A percentile compares a stretch with the other conserved stretches of the same genome.
phyloP scores from a whole-genome alignment of 768 basidiomycete species.

The Kwoniella sp. region DNA sequence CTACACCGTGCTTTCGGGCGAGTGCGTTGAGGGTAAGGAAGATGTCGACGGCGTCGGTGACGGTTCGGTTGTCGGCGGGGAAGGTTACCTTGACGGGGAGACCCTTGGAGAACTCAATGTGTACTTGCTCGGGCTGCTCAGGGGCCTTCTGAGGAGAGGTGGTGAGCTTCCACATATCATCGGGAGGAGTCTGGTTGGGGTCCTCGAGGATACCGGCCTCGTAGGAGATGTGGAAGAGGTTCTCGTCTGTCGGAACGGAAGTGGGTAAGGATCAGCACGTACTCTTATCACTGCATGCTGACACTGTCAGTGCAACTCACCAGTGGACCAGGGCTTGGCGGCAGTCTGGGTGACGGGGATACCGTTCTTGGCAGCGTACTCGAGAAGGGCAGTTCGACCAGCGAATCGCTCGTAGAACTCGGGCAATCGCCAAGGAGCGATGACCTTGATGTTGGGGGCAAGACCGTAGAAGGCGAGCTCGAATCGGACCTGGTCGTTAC shows the following conservation, averaged over 20 bases:
- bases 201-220: conserved; percentile 99
- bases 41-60: conserved; percentile 92
- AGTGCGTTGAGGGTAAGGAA: conserved; percentile 89
- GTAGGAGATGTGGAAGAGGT: conserved; percentile 99
- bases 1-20: conserved; percentile 91
- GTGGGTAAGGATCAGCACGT: neutral
- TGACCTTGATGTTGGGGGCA: conserved; percentile 97
- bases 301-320: conserved; percentile 37
- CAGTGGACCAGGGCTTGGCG: conserved; percentile 96
- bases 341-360: conserved; percentile 95
- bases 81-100: conserved; percentile 81
- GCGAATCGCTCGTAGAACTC: conserved; percentile 98
- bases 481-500: conserved; percentile 99
- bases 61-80: conserved; percentile 60
- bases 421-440: conserved; percentile 96
- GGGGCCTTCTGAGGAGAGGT: conserved; percentile 80
- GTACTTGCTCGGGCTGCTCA: conserved; percentile 71
- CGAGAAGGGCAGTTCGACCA: conserved; percentile 88
- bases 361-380: conserved; percentile 79
- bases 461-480: conserved; percentile 98
- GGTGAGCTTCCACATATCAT: conserved; percentile 99
- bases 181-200: conserved; percentile 88
- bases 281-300: neutral
- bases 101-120: conserved; percentile 83
- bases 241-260: conserved; percentile 80